Evolutionary conservation across 768 basidiomycete genomes (phyloP).

Genomic region (Collybia sp.): DNA sequence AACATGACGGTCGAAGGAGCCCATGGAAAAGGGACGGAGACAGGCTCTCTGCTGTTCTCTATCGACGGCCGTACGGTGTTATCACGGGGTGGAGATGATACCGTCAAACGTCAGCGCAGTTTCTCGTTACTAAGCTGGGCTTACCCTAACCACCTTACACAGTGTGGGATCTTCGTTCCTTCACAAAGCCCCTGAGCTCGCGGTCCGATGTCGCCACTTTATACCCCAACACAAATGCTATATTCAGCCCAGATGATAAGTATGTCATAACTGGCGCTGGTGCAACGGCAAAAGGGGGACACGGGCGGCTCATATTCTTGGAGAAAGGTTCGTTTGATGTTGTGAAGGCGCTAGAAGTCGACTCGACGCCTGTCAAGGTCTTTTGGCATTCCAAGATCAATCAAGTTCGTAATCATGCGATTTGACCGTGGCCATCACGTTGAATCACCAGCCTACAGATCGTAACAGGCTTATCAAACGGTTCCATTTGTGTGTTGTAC

Average conservation of each 20-base stretch:
- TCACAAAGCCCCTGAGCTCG: constrained; percentile 84
- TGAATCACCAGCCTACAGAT: constrained; percentile 47
- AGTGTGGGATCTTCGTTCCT: constrained; percentile 95
- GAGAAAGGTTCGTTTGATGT: constrained; percentile 65
- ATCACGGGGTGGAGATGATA: constrained; percentile 92
- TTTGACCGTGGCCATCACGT: constrained; percentile 1
- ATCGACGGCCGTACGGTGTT: constrained; percentile 82
- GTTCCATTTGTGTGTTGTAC: constrained; percentile 86
- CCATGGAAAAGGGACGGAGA: constrained; percentile 82
- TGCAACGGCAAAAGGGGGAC: constrained; percentile 57
- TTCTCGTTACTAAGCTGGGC: neutral
- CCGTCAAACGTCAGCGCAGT: constrained; percentile 70
- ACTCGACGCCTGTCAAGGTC: constrained; percentile 83
- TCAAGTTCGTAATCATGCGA: constrained; percentile 54
- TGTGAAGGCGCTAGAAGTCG: constrained; percentile 62
- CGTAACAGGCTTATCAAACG: constrained; percentile 81
- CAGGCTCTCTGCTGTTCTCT: constrained; percentile 83
- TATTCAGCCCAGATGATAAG: constrained; percentile 94
- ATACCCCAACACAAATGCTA: constrained; percentile 91
- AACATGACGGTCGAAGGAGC: constrained; percentile 84
- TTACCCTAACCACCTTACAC: neutral
- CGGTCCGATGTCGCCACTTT: constrained; percentile 63
- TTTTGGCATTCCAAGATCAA: constrained; percentile 98
- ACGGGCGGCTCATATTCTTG: constrained; percentile 73
- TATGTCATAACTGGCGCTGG: constrained; percentile 83